Evolutionary conservation across 768 basidiomycete species (phyloP).

Genomic region (Suillus ampliporus): DNA sequence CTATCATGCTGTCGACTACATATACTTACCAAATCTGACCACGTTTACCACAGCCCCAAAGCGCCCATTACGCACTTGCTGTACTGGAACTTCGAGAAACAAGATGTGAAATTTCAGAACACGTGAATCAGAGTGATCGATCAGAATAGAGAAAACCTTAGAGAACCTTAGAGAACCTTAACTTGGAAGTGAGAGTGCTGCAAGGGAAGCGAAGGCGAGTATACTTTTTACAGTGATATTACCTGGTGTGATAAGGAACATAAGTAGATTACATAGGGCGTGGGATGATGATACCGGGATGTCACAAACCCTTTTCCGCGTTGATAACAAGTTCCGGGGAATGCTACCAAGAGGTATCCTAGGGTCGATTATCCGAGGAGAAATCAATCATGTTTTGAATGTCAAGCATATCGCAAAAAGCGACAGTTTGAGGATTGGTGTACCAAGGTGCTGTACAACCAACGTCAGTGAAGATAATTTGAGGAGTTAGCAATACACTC

Average conservation of each 20-base stretch:
- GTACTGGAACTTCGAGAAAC: not conserved
- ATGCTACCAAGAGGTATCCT: constrained; percentile 1
- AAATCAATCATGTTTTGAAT: constrained; percentile 75
- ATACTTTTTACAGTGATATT: not conserved
- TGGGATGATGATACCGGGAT: not conserved
- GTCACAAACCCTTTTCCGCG: not conserved
- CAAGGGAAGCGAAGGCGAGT: not conserved
- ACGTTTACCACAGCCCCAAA: not conserved
- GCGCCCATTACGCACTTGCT: not conserved
- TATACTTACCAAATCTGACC: not conserved
- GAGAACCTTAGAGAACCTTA: no score
- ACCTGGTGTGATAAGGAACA: not conserved
- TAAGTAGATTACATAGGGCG: not conserved
- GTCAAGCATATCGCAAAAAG: constrained; percentile 80
- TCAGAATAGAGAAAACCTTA: not conserved
- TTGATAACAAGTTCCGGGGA: not conserved
- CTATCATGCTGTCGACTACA: not conserved
- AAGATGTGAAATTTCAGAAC: not conserved
- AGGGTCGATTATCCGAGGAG: constrained; percentile 11
- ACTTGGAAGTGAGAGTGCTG: not conserved
- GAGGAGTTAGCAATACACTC: constrained; percentile 24
- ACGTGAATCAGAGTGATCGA: not conserved
- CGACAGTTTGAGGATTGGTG: constrained; percentile 88
- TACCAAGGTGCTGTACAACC: constrained; percentile 68
- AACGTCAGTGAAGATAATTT: constrained; percentile 5